Evolutionary conservation across 495 filamentous ascomycete species (phyloP), one percentile per base, ranked within the genome.

Genomic region (Letharia lupina): DNA sequence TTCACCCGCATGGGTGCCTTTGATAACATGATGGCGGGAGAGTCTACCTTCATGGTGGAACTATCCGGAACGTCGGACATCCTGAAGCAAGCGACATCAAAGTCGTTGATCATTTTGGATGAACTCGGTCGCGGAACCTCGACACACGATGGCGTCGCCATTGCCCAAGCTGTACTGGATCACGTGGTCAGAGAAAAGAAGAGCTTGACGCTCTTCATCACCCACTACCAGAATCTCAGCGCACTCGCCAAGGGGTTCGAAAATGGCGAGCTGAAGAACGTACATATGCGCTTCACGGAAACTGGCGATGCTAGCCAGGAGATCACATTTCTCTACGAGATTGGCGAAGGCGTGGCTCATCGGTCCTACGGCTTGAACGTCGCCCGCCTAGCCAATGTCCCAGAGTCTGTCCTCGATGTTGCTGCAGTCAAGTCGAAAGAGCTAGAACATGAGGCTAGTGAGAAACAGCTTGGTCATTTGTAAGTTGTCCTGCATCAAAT

Each of bases 11-110:
- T 98, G 93, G 94, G 94, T 54, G 94, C 95, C 10, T 89, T 89
- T 70, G 94, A 99, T 75, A 97, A 96, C 76, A 90, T 99, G 80
- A 88, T 99, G 74, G 89, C 90, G 0, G 92, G 91, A 65, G 95
- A 99, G 74, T 88, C 83, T 31, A 99, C 94, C 1, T 99, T 99
- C 79, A 96, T 96, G 93, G 93, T 98, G 60, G 94, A 99, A 71
- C 84, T 99, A 0, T 89, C 84, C 50, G 94, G 98, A 73, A 98
- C 94, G 2, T 85, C 89, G 2, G 86, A 92, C 64, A 97, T 98
- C 71, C 82, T 98, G 16, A 91, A 94, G 71, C 82, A 87, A 76
- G 93, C 94, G 0, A 93, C 91, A 2, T 84, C 87, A 2, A 82
- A 90, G 20, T 89, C 85, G 2, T 78, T 98, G 20, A 87, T 98